Evolutionary conservation across 257 asterid species (phyloP).

Genomic region (Anisodus tanguticus): DNA sequence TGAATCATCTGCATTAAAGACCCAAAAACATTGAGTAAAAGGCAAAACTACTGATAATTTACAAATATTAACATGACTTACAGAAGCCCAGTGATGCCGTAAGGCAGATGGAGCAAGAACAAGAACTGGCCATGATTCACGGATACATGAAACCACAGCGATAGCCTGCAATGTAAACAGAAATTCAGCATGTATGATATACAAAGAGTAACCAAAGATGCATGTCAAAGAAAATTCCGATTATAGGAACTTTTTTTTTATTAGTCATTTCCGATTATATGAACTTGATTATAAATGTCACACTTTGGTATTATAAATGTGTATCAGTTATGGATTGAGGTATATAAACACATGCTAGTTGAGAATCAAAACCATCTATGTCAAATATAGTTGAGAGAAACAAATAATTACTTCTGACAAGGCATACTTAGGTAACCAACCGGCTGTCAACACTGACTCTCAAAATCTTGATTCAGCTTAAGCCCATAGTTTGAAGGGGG

Average conservation of each 20-base stretch:
- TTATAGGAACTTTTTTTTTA: background rate
- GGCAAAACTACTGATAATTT: constrained; percentile 17
- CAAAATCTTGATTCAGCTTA: constrained; percentile 8
- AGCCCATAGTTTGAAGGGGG: background rate
- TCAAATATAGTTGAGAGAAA: constrained; percentile 17
- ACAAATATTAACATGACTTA: constrained; percentile 49
- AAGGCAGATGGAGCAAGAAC: constrained; percentile 89
- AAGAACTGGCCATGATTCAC: constrained; percentile 98
- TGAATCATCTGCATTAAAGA: constrained; percentile 75
- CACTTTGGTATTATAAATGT: background rate
- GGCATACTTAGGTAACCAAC: background rate
- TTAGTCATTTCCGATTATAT: no score
- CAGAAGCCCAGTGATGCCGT: constrained; percentile 99
- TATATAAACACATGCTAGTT: constrained; percentile 17
- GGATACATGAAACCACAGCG: constrained; percentile 83
- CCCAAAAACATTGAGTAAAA: constrained; percentile 36
- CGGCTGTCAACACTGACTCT: background rate
- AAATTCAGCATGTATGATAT: constrained; percentile 28
- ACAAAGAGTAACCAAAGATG: constrained; percentile 18
- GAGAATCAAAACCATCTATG: background rate
- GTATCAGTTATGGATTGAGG: background rate
- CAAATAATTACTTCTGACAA: background rate
- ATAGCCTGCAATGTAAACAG: constrained; percentile 68
- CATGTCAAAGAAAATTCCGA: constrained; percentile 7
- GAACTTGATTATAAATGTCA: constrained; percentile 8